phyloP scores from a whole-genome alignment of 2,329 filamentous ascomycete species.

The Dactylonectria estremocensis region DNA sequence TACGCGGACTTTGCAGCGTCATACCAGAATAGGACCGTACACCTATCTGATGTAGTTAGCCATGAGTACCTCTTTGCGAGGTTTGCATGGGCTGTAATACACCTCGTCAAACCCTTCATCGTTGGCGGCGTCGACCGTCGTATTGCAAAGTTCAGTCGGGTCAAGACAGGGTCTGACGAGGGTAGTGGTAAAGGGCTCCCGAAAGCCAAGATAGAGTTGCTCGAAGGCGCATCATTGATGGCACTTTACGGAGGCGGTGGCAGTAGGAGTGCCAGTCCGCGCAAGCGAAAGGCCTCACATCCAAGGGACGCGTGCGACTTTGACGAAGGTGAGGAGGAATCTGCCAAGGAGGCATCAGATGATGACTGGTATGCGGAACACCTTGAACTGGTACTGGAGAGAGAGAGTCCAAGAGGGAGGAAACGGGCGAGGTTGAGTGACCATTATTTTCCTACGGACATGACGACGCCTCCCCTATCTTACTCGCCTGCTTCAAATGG shows the following conservation, averaged over 20 bases:
- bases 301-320: constrained; percentile 9
- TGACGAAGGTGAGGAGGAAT: constrained; percentile 7
- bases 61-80: constrained; percentile 8
- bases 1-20: not conserved
- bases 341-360: constrained; percentile 9
- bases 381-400: constrained; percentile 11
- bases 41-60: not conserved
- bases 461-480: constrained; percentile 13
- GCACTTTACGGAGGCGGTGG: constrained; percentile 14
- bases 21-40: constrained; percentile 2
- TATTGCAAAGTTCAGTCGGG: not conserved
- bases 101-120: constrained; percentile 6
- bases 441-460: constrained; percentile 10
- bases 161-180: not conserved
- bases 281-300: constrained; percentile 5
- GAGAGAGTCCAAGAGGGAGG: constrained; percentile 13
- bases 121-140: not conserved
- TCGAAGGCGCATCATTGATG: not conserved
- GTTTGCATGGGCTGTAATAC: constrained; percentile 6
- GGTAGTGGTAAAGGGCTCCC: not conserved
- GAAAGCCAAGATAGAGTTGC: constrained; percentile 1
- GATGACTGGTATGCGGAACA: constrained; percentile 13
- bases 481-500: constrained; percentile 7
- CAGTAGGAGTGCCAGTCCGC: constrained; percentile 16
- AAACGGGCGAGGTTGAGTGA: constrained; percentile 12